Conservation (phyloP, 176 grass and related monocot species). For the Ensete ventricosum region DNA sequence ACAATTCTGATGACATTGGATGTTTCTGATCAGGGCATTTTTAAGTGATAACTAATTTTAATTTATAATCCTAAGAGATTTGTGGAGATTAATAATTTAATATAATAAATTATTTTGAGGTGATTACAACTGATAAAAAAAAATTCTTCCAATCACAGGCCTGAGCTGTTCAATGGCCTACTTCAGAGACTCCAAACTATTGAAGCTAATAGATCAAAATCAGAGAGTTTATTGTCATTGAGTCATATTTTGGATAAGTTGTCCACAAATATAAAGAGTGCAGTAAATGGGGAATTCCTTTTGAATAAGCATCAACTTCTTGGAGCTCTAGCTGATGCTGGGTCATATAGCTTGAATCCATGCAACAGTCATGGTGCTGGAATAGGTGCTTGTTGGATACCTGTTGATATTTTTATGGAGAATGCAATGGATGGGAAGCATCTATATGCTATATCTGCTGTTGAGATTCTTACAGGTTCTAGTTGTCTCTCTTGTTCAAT, state of each 20-base stretch:
- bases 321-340: conserved; percentile 40
- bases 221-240: conserved; percentile 36
- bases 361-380: conserved; percentile 51
- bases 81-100: neutral
- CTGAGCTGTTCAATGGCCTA: conserved; percentile 73
- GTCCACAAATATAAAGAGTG: conserved; percentile 33
- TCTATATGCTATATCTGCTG: conserved; percentile 50
- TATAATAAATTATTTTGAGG: conserved; percentile 3
- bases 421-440: conserved; percentile 63
- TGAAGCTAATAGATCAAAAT: conserved; percentile 51
- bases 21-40: neutral
- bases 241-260: conserved; percentile 37
- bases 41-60: neutral
- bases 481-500: neutral
- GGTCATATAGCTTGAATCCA: conserved; percentile 27
- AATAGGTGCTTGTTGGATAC: conserved; percentile 58
- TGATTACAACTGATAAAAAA: conserved; percentile 26
- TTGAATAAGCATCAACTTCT: conserved; percentile 53
- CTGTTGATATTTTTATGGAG: conserved; percentile 65
- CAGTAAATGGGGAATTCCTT: conserved; percentile 36
- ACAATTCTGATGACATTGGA: neutral
- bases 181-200: conserved; percentile 61
- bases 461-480: conserved; percentile 48
- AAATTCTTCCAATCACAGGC: conserved; percentile 55
- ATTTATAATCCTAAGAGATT: neutral